Base-by-base conservation (phyloP, 495 filamentous ascomycete genomes). In the Lichenothelia convexa region DNA sequence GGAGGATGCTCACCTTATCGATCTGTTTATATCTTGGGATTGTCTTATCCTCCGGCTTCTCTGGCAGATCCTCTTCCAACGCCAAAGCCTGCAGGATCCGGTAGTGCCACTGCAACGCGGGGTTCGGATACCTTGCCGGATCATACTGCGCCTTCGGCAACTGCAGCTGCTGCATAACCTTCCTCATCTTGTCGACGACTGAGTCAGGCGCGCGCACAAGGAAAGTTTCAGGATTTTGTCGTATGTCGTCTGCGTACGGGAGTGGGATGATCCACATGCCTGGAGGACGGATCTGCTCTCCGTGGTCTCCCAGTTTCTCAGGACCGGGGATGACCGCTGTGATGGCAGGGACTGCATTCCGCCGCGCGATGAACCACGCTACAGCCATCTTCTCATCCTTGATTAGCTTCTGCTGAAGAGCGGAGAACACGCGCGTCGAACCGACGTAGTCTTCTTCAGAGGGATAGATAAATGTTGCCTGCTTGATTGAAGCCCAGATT, bases 41-140 rank as follows among this genome's bases (percentile, higher is more conserved):
- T 0, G 87, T 95, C 35, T 78, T 76, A 49, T 99, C 91, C 21
- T 87, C 75, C 1, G 75, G 66, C 31, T 68, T 61, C 19, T 80
- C 77, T 1, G 91, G 91, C 15, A 86, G 53, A 33, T 94, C 89
- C 50, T 99, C 91, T 21, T 93, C 85, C 9, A 99, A 57, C 1
- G 91, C 91, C 31, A 93, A 67, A 4, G 81, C 82, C 54, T 99
- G 91, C 3, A 99, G 61, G 29, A 95, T 87, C 31, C 75, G 77
- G 59, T 95, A 99, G 56, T 93, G 86, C 91, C 91, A 99, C 63
- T 99, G 91, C 35, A 99, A 68, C 1, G 78, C 70, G 26, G 91
- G 89, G 45, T 99, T 99, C 0, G 91, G 82, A 49, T 95, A 95
- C 51, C 79, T 87, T 2, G 60, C 54, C 12, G 87, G 84, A 39